Conservation (phyloP, 2,329 filamentous ascomycete genomes). For the Verticillium isaacii region DNA sequence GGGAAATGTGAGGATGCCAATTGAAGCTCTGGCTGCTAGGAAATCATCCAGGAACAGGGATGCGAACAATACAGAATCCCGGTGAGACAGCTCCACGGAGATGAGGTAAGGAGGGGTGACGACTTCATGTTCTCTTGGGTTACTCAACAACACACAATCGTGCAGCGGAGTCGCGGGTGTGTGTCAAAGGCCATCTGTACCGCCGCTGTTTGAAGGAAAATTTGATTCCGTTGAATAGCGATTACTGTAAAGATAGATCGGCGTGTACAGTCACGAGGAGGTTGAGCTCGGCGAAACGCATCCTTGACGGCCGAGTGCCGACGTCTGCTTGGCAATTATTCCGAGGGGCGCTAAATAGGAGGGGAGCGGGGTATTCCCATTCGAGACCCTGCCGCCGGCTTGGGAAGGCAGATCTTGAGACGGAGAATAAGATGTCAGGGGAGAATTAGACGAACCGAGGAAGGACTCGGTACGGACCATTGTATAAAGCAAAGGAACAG, state of each 20-base stretch:
- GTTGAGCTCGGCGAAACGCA: not conserved
- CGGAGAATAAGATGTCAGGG: not conserved
- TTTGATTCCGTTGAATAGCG: not conserved
- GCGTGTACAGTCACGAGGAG: not conserved
- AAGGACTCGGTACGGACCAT: too few relatives aligned
- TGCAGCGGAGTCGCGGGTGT: too few relatives aligned
- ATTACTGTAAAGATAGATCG: not conserved
- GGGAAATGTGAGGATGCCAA: too few relatives aligned
- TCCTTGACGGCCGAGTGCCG: not conserved
- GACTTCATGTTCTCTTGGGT: too few relatives aligned
- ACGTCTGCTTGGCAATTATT: conserved; percentile 4
- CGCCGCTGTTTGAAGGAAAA: too few relatives aligned
- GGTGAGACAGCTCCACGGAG: too few relatives aligned
- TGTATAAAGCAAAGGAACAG: not conserved
- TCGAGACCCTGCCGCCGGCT: not conserved
- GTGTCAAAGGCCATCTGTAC: too few relatives aligned
- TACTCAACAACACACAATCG: too few relatives aligned
- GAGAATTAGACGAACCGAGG: not conserved
- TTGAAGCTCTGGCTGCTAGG: too few relatives aligned
- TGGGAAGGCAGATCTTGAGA: not conserved
- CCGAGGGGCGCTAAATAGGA: conserved; percentile 7
- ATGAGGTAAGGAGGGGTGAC: too few relatives aligned
- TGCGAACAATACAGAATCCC: too few relatives aligned
- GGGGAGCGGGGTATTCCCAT: not conserved
- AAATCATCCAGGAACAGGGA: too few relatives aligned